phyloP scores from a whole-genome alignment of 495 filamentous ascomycete genomes.

The Xylaria sp. region DNA sequence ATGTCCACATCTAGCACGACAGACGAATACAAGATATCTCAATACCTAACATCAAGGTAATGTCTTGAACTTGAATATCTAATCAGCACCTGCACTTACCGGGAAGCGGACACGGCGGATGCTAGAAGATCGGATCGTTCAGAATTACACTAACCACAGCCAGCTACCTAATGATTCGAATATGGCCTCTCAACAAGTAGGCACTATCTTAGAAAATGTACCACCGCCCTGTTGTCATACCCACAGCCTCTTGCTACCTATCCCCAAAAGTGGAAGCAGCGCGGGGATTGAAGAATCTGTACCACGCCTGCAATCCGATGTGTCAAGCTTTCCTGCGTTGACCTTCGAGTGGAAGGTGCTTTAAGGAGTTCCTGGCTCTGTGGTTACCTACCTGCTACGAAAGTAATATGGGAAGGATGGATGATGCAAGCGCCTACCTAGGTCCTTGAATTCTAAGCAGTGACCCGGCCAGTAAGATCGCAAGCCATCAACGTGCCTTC shows the following conservation, averaged over 20 bases:
- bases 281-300: no score
- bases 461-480: background rate
- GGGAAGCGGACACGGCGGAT: background rate
- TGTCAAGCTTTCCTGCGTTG: background rate
- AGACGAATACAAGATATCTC: background rate
- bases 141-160: background rate
- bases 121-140: background rate
- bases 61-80: background rate
- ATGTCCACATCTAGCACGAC: background rate
- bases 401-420: background rate
- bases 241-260: background rate
- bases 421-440: constrained; percentile 1
- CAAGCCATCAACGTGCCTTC: constrained; percentile 13
- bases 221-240: background rate
- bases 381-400: background rate
- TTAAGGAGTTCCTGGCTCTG: background rate
- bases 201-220: background rate
- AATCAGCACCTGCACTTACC: background rate
- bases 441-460: no score
- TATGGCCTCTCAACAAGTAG: background rate
- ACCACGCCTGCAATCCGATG: background rate
- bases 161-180: background rate
- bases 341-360: background rate
- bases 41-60: no score
- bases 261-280: background rate